phyloP scores from a whole-genome alignment of 768 basidiomycete species.

The Infundibulicybe gibba region DNA sequence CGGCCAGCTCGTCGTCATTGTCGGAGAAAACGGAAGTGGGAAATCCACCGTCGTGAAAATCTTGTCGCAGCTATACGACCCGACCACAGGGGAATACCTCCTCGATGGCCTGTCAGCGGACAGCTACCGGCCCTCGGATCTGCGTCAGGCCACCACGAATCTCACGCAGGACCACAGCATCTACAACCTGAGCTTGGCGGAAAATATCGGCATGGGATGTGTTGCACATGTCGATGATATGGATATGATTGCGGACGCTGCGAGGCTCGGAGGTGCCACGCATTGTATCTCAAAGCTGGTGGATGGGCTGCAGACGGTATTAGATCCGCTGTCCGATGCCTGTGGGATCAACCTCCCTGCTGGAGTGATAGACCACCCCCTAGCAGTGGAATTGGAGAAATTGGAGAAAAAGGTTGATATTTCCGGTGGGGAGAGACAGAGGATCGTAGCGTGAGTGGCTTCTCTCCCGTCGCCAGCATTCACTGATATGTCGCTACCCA shows the following conservation, averaged over 20 bases:
- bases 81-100: conserved; percentile 25
- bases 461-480: neutral
- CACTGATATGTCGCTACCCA: conserved; percentile 2
- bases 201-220: conserved; percentile 30
- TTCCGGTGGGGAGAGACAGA: conserved; percentile 22
- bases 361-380: conserved; percentile 11
- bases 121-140: conserved; percentile 19
- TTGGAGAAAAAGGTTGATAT: conserved; percentile 14
- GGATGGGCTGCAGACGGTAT: conserved; percentile 9
- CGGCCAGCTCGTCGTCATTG: conserved; percentile 34
- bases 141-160: conserved; percentile 29
- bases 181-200: conserved; percentile 29
- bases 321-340: conserved; percentile 8
- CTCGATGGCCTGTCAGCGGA: conserved; percentile 27
- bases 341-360: conserved; percentile 8
- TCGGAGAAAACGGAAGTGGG: conserved; percentile 37
- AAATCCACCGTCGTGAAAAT: conserved; percentile 35
- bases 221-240: neutral
- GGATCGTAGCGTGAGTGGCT: conserved; percentile 20
- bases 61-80: conserved; percentile 30
- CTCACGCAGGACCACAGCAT: conserved; percentile 31
- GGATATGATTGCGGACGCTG: conserved; percentile 1
- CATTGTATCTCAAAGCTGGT: conserved; percentile 4
- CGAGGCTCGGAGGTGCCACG: conserved; percentile 6
- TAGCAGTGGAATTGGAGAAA: conserved; percentile 10